Conservation (phyloP, 2,329 filamentous ascomycete genomes). For the Aureobasidium sp. region DNA sequence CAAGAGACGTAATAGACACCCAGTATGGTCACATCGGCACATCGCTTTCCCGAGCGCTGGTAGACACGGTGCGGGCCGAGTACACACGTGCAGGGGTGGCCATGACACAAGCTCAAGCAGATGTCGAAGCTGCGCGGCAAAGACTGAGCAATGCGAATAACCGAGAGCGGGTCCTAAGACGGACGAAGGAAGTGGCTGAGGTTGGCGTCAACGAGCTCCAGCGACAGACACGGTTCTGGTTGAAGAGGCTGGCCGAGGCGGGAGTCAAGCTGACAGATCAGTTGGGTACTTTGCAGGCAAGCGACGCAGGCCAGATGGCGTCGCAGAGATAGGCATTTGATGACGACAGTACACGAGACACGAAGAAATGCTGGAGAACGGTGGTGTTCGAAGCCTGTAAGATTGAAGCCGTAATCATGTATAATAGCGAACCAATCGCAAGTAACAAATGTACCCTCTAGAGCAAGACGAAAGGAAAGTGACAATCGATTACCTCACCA, state of each 20-base stretch:
- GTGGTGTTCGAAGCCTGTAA: neutral
- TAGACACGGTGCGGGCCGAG: neutral
- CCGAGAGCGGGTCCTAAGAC: neutral
- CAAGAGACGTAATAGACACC: neutral
- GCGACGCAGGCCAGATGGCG: neutral
- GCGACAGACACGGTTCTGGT: neutral
- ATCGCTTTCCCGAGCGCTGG: neutral
- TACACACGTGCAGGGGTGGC: neutral
- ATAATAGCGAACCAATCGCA: neutral
- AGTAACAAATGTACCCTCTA: neutral
- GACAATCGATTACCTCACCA: neutral
- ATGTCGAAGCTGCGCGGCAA: neutral
- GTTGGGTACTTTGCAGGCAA: neutral
- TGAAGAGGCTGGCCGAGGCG: constrained; percentile 4
- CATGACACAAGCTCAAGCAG: neutral
- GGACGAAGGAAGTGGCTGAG: neutral
- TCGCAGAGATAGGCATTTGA: neutral
- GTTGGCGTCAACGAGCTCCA: neutral
- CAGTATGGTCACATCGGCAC: neutral
- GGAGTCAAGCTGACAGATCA: constrained; percentile 8
- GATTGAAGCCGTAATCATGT: neutral
- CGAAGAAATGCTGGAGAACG: neutral
- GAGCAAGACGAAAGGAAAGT: neutral
- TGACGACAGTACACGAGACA: neutral
- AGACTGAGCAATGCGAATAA: neutral